Evolutionary conservation across 495 filamentous ascomycete genomes (phyloP).

Genomic region (Terfezia claveryi): DNA sequence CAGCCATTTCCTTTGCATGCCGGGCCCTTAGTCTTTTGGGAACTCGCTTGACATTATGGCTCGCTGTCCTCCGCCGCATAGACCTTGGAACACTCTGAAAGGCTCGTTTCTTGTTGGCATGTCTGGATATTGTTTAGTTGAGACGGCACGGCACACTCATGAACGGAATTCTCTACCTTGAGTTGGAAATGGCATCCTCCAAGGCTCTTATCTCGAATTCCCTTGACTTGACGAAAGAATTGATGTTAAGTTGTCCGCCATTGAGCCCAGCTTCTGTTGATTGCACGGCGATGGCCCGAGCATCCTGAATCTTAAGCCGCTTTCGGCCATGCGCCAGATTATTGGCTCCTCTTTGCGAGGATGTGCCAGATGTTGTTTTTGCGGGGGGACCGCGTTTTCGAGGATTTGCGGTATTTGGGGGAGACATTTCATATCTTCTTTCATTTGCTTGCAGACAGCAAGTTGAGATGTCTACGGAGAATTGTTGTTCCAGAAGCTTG

Average conservation of each 20-base stretch:
- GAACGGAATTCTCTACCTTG: neutral
- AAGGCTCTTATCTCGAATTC: conserved; percentile 77
- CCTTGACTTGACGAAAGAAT: conserved; percentile 58
- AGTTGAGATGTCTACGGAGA: too few relatives aligned
- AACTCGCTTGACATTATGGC: conserved; percentile 86
- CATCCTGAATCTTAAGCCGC: conserved; percentile 44
- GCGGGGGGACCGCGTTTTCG: too few relatives aligned
- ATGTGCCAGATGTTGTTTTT: too few relatives aligned
- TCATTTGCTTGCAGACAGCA: too few relatives aligned
- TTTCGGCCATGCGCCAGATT: conserved; percentile 23
- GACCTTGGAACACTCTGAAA: conserved; percentile 77
- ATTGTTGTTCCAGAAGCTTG: too few relatives aligned
- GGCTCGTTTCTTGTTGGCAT: conserved; percentile 43
- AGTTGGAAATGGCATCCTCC: conserved; percentile 51
- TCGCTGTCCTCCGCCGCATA: conserved; percentile 68
- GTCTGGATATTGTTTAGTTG: conserved; percentile 25
- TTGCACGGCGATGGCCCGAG: conserved; percentile 52
- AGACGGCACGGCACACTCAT: neutral
- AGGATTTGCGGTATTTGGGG: too few relatives aligned
- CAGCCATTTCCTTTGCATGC: conserved; percentile 60
- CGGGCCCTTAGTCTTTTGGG: conserved; percentile 50
- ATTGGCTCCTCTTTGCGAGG: too few relatives aligned
- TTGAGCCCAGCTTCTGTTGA: conserved; percentile 45
- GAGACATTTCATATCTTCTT: too few relatives aligned
- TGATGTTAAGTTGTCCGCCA: conserved; percentile 57